phyloP scores from a whole-genome alignment of 78 protist genomes.

The Cyanophora paradoxa region DNA sequence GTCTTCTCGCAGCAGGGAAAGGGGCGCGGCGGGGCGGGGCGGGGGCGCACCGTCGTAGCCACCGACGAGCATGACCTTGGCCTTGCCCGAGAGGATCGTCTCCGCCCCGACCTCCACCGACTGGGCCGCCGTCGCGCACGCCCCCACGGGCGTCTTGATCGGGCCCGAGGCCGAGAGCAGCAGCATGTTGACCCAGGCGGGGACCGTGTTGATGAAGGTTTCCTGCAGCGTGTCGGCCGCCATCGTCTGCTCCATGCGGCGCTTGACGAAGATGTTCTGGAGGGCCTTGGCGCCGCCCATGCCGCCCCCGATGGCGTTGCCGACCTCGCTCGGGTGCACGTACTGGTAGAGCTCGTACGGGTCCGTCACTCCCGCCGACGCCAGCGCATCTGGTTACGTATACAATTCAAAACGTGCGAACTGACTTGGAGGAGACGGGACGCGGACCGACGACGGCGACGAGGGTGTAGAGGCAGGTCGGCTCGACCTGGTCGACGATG shows the following conservation, averaged over 20 bases:
- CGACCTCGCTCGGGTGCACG: constrained; percentile 51
- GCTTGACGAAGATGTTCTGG: constrained; percentile 15
- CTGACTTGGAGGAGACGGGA: too few species aligned
- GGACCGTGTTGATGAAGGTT: constrained; percentile 47
- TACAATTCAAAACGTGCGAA: too few species aligned
- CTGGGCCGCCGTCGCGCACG: constrained; percentile 70
- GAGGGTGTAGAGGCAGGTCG: constrained; percentile 40
- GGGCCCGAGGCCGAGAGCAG: constrained; percentile 49
- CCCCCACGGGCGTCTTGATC: constrained; percentile 62
- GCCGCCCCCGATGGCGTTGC: constrained; percentile 53
- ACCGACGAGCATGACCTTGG: constrained; percentile 11
- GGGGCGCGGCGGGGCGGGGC: too few species aligned
- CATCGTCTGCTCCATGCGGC: constrained; percentile 33
- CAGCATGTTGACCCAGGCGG: constrained; percentile 64
- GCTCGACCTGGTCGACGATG: constrained; percentile 45
- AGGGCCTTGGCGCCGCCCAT: constrained; percentile 39
- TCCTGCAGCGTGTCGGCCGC: constrained; percentile 51
- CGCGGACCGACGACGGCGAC: constrained; percentile 13
- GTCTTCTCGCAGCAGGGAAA: too few species aligned
- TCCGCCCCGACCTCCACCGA: constrained; percentile 47
- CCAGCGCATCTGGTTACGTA: constrained; percentile 45
- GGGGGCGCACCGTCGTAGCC: too few species aligned
- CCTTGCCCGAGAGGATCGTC: constrained; percentile 47
- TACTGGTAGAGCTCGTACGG: constrained; percentile 56
- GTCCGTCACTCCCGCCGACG: constrained; percentile 31